Percentiles rank a stretch among this genome's conserved stretches.
Evolutionary conservation across 345 rosid species (phyloP).

Genomic region (Hypericum perforatum): DNA sequence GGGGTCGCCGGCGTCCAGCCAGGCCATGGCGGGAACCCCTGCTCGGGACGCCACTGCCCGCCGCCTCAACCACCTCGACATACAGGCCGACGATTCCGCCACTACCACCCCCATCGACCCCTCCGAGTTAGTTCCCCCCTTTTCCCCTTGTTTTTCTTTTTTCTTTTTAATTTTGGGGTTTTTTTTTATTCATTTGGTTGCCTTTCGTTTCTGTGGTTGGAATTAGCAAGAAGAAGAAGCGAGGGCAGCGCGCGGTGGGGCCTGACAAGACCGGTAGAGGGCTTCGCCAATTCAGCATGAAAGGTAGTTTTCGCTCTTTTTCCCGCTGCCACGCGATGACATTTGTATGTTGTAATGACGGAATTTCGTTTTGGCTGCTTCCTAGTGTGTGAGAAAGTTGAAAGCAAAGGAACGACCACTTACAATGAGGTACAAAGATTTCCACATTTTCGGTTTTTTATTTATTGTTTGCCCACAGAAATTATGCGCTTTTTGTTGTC

Average conservation of each 20-base stretch:
- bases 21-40: slow-evolving; percentile 50
- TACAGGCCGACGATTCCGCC: slow-evolving; percentile 87
- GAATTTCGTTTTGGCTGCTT: slow-evolving; percentile 11
- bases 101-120: slow-evolving; percentile 82
- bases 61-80: slow-evolving; percentile 64
- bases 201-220: slow-evolving; percentile 22
- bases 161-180: slow-evolving; percentile 1
- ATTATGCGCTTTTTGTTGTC: no score
- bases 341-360: not conserved
- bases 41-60: slow-evolving; percentile 58
- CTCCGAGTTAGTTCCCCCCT: slow-evolving; percentile 35
- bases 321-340: no score
- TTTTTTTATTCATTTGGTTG: slow-evolving; percentile 1
- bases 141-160: slow-evolving; percentile 1
- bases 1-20: slow-evolving; percentile 86
- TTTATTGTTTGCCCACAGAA: no score
- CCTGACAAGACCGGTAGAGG: slow-evolving; percentile 97
- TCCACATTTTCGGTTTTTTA: no score
- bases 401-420: slow-evolving; percentile 96
- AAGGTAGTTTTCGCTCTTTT: slow-evolving; percentile 39
- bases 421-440: slow-evolving; percentile 97
- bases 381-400: slow-evolving; percentile 94
- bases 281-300: slow-evolving; percentile 98
- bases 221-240: slow-evolving; percentile 77
- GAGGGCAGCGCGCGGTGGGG: slow-evolving; percentile 75